These are phyloP conservation scores for Curvularia eragrostidis DNA, from an alignment of 2,329 filamentous ascomycete species.

Conservation along the genomic window DNA sequence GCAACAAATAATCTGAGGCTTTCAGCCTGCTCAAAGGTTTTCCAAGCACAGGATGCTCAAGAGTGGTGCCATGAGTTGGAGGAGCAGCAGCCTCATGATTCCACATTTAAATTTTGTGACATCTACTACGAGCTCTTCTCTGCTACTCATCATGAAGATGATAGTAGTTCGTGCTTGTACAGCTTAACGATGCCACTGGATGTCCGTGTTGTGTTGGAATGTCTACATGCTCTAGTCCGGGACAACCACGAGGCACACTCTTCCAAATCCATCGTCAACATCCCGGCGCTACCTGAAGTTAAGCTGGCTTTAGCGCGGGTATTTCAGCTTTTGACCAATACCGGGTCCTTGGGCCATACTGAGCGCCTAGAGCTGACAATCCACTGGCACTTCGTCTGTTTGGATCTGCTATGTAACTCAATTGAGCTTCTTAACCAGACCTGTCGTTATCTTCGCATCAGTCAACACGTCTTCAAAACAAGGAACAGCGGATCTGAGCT, in stretches of 20 bases:
- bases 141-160: neutral
- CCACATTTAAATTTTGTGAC: neutral
- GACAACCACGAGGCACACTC: neutral
- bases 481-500: neutral
- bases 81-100: neutral
- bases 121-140: neutral
- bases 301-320: neutral
- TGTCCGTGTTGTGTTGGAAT: neutral
- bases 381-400: neutral
- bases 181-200: neutral
- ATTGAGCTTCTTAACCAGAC: neutral
- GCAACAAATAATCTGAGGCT: conserved; percentile 1
- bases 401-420: neutral
- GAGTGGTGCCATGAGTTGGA: neutral
- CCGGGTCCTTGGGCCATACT: neutral
- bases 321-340: neutral
- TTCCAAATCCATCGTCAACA: neutral
- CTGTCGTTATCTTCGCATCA: neutral
- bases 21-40: neutral
- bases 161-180: neutral
- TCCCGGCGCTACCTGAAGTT: neutral
- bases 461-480: neutral
- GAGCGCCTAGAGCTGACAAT: neutral
- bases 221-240: neutral
- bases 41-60: neutral